These are phyloP conservation scores for Chaetomiaceae sp. DNA, from an alignment of 2,329 filamentous ascomycete genomes.

Conservation along the genomic window DNA sequence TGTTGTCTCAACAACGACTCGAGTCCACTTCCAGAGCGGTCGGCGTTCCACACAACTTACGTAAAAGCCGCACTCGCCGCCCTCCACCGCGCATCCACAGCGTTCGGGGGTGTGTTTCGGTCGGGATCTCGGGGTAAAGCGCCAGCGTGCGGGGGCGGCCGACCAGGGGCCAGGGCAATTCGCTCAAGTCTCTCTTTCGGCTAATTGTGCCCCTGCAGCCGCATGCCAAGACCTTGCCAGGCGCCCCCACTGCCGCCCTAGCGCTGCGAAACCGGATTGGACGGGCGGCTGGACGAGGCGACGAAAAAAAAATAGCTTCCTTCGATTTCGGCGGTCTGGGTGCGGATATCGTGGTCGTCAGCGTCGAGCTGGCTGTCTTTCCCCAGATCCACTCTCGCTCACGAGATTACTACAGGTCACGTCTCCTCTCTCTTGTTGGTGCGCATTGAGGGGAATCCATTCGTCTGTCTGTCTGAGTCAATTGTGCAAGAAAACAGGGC, in stretches of 20 bases:
- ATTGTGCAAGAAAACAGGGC: not conserved
- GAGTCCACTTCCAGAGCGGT: no score
- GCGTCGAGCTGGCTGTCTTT: not conserved
- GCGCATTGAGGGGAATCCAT: slow-evolving; percentile 7
- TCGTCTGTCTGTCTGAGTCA: no score
- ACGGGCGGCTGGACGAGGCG: not conserved
- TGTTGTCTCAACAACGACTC: no score
- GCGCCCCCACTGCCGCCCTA: slow-evolving; percentile 2
- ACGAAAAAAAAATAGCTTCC: slow-evolving; percentile 6
- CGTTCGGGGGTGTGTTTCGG: slow-evolving; percentile 4
- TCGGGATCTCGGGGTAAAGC: slow-evolving; percentile 10
- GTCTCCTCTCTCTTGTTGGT: slow-evolving; percentile 3
- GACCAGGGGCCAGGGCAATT: not conserved
- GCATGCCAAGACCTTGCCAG: slow-evolving; percentile 6
- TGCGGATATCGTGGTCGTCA: not conserved
- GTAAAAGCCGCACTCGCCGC: slow-evolving; percentile 1
- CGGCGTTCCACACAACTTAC: slow-evolving; percentile 9
- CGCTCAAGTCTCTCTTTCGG: slow-evolving; percentile 6
- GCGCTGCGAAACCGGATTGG: slow-evolving; percentile 17
- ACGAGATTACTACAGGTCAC: slow-evolving; percentile 5
- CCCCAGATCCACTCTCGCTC: slow-evolving; percentile 14
- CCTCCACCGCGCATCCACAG: slow-evolving; percentile 4
- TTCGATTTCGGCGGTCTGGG: not conserved
- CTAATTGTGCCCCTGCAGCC: slow-evolving; percentile 9
- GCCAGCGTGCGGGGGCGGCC: slow-evolving; percentile 5